Evolutionary conservation across 2,329 filamentous ascomycete species (phyloP).

Genomic region (Talaromyces sp.): DNA sequence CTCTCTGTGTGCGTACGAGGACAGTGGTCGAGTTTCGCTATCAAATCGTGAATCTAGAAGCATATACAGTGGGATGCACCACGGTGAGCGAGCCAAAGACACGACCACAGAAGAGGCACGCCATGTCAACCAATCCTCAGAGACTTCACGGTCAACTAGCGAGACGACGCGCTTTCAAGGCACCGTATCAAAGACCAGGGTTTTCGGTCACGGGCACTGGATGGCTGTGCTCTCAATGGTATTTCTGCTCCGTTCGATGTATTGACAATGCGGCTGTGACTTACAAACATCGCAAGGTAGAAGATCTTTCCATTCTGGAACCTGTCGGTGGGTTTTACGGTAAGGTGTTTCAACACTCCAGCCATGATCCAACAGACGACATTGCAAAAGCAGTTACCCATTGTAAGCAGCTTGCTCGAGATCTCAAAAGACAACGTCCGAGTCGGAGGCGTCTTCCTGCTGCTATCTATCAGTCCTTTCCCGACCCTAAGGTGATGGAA

Average conservation of each 20-base stretch:
- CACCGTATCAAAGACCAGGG: constrained; percentile 21
- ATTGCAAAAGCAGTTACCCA: constrained; percentile 14
- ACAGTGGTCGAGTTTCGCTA: background rate
- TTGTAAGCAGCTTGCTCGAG: constrained; percentile 23
- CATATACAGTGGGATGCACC: background rate
- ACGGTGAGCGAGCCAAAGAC: background rate
- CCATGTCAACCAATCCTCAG: background rate
- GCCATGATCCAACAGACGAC: background rate
- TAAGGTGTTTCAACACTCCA: background rate
- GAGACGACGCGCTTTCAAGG: constrained; percentile 16
- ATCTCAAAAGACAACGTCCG: constrained; percentile 19
- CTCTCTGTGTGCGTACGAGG: constrained; percentile 18
- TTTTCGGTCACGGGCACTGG: constrained; percentile 25
- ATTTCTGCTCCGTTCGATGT: background rate
- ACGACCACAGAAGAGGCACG: background rate
- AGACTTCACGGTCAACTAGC: background rate
- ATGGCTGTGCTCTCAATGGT: constrained; percentile 21
- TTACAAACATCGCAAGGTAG: constrained; percentile 11
- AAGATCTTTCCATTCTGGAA: constrained; percentile 12
- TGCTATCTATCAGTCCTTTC: constrained; percentile 15
- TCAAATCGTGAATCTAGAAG: background rate
- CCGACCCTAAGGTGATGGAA: constrained; percentile 28
- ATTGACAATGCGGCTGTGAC: background rate
- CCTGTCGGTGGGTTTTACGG: constrained; percentile 10
- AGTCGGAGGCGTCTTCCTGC: constrained; percentile 17